Conservation (phyloP, 169 alveolate species). For the Eimeria mitis region DNA sequence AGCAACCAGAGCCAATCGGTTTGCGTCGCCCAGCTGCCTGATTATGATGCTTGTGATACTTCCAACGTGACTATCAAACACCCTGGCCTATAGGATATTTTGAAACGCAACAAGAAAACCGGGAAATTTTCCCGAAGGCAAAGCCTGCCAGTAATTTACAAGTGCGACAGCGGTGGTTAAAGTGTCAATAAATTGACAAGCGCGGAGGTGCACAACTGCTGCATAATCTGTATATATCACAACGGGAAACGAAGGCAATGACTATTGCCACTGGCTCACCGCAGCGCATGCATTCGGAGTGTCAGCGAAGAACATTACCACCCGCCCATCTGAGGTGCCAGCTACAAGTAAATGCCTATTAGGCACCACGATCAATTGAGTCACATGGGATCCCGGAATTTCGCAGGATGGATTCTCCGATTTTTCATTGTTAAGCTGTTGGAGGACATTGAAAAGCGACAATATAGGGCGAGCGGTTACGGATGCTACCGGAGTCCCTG, state of each 20-base stretch:
- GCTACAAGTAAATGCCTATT: conserved; percentile 9
- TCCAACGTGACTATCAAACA: conserved; percentile 42
- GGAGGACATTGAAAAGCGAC: conserved; percentile 34
- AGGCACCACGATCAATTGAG: conserved; percentile 11
- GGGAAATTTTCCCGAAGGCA: neutral
- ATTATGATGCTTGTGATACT: conserved; percentile 7
- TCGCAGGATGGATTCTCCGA: neutral
- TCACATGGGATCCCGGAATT: conserved; percentile 28
- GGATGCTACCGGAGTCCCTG: conserved; percentile 4
- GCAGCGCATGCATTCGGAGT: conserved; percentile 53
- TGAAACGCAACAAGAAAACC: neutral
- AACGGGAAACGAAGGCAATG: neutral
- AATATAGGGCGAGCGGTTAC: conserved; percentile 17
- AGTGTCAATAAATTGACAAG: neutral
- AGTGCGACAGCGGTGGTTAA: neutral
- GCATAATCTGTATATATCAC: neutral
- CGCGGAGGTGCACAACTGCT: neutral
- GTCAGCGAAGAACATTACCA: conserved; percentile 40
- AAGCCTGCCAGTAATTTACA: neutral
- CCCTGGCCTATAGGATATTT: conserved; percentile 26
- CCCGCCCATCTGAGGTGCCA: conserved; percentile 72
- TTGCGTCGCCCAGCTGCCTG: neutral
- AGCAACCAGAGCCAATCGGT: conserved; percentile 43
- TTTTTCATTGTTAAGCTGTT: conserved; percentile 15
- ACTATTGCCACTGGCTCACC: neutral